Base-by-base conservation (phyloP, 1,284 basidiomycete species). In the Heterobasidion occidentale region DNA sequence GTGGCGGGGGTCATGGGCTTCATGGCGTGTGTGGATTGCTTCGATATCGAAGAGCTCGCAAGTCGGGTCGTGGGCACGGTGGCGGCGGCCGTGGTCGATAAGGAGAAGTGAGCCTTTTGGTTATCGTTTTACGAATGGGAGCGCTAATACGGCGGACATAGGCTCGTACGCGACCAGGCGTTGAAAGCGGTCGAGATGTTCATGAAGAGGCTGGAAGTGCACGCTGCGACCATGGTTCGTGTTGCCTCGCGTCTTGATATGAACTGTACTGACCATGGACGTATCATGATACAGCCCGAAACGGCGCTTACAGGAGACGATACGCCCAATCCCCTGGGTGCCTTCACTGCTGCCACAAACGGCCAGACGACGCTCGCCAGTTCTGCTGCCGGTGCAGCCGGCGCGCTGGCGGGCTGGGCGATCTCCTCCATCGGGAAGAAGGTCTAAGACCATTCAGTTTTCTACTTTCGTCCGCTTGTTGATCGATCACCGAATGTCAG, bases 1-100 rank as follows among this genome's bases (percentile, higher is more conserved):
- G 93, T 98, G 0, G 96, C 96, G 0, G 97, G 93, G 0, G 71
- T 99, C 47, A 94, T 96, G 92, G 92, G 94, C 14, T 84, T 98
- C 63, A 96, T 95, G 87, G 94, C 96, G 1, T 95, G 93, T 0
- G 84, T 88, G 15, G 95, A 98, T 36, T 90, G 88, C 60, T 99
- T 93, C 62, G 94, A 91, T 54, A 70, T 81, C 20, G 91, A 95
- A 57, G 95, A 98, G 60, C 68, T 97, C n/a, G 93, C 94, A 0
- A 81, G 79, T 1, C 93, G 88, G 67, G 94, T 97, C 0, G 84
- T 98, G 33, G 93, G 94, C 0, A 88, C 83, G 61, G 84, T 97
- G 71, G 77, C 88, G 1, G 86, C 85, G 53, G 79, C 88, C 0
- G 73, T 94, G 64, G 78, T 97, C 11, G 95, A 98, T 69, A 89